Conservation (phyloP, 768 basidiomycete genomes). For the Crepidotus variabilis region DNA sequence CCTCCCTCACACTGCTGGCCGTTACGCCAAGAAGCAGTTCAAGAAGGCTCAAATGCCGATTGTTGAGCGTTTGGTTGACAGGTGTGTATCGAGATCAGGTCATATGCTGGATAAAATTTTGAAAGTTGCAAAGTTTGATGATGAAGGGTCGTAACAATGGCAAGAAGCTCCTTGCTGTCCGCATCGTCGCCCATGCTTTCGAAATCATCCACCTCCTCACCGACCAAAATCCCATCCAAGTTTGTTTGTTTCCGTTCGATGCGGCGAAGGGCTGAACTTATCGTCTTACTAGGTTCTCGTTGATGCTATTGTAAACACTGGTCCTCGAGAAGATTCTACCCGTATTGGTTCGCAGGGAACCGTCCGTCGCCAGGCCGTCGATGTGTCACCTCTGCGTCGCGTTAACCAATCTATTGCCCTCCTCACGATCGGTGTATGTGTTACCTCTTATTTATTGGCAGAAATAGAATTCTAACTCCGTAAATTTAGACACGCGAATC, state of each 20-base stretch:
- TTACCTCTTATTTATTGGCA: background rate
- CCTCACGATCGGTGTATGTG: conserved; percentile 89
- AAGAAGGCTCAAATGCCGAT: conserved; percentile 99
- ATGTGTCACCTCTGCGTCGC: conserved; percentile 95
- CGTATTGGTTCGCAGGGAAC: conserved; percentile 99
- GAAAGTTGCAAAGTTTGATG: conserved; percentile 68
- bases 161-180: conserved; percentile 97
- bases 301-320: conserved; percentile 99
- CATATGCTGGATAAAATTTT: background rate
- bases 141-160: conserved; percentile 99
- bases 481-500: conserved; percentile 87
- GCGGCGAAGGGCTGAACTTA: background rate
- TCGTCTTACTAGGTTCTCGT: conserved; percentile 69
- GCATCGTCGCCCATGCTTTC: conserved; percentile 98
- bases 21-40: conserved; percentile 99
- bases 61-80: conserved; percentile 98
- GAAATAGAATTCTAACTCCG: background rate
- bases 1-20: conserved; percentile 97
- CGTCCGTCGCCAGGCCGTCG: conserved; percentile 98
- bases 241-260: conserved; percentile 29
- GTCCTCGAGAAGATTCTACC: conserved; percentile 98
- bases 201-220: conserved; percentile 99
- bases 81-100: conserved; percentile 45
- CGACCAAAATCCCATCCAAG: conserved; percentile 99
- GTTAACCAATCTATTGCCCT: conserved; percentile 98